These are phyloP conservation scores for Kappamyces sp. DNA, from an alignment of 192 early-diverging fungal genomes.

Conservation along the genomic window DNA sequence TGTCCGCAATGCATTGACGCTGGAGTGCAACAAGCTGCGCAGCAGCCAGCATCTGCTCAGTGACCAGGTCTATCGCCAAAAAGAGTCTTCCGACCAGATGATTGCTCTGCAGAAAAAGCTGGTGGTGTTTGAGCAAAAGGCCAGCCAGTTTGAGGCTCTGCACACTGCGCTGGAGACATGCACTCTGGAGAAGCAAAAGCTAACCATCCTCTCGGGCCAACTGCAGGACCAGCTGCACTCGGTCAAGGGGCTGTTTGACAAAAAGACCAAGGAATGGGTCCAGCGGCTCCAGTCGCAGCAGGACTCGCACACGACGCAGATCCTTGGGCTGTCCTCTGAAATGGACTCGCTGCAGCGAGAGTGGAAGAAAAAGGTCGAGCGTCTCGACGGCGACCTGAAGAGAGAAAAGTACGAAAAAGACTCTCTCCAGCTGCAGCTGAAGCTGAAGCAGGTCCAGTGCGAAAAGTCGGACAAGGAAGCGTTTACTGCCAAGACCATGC, in stretches of 20 bases:
- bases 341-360: background rate
- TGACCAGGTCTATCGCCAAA: too few relatives aligned
- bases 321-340: background rate
- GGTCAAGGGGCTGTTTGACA: too few relatives aligned
- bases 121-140: background rate
- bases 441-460: constrained; percentile 1
- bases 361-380: too few relatives aligned
- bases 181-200: constrained; percentile 5
- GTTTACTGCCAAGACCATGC: background rate
- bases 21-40: too few relatives aligned
- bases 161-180: background rate
- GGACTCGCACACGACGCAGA: background rate
- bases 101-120: background rate
- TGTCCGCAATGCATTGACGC: too few relatives aligned
- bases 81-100: too few relatives aligned
- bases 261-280: too few relatives aligned
- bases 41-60: too few relatives aligned
- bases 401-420: constrained; percentile 3
- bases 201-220: background rate
- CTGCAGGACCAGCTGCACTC: too few relatives aligned
- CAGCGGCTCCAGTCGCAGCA: background rate
- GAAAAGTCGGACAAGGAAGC: constrained; percentile 3
- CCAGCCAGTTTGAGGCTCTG: background rate
- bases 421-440: background rate
- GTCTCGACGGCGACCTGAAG: background rate